These are phyloP conservation scores for Licmophora abbreviata DNA, from an alignment of 108 stramenopile species.

Conservation along the genomic window DNA sequence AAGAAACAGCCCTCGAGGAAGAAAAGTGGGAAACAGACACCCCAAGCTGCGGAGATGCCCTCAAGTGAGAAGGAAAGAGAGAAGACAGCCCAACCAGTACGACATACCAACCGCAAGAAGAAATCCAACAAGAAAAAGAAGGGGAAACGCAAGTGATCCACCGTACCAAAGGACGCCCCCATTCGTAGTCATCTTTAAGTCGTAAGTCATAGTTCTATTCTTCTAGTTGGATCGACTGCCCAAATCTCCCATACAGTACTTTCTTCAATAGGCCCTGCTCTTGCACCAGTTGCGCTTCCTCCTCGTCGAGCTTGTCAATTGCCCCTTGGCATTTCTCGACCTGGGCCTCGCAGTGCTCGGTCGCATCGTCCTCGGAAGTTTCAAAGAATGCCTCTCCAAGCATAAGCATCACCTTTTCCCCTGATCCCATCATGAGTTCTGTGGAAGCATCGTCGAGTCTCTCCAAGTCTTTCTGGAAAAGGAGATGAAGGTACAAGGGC, in stretches of 20 bases:
- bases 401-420: slow-evolving; percentile 59
- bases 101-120: neutral
- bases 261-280: slow-evolving; percentile 72
- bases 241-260: slow-evolving; percentile 83
- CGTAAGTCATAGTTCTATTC: slow-evolving; percentile 25
- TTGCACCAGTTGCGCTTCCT: slow-evolving; percentile 60
- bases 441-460: slow-evolving; percentile 90
- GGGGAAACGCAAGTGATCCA: neutral
- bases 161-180: neutral
- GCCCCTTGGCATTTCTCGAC: slow-evolving; percentile 65
- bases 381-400: slow-evolving; percentile 86
- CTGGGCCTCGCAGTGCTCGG: slow-evolving; percentile 76
- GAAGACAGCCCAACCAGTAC: too few relatives aligned
- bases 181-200: neutral
- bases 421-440: slow-evolving; percentile 87
- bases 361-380: slow-evolving; percentile 79
- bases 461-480: slow-evolving; percentile 61
- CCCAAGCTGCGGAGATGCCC: too few relatives aligned
- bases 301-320: slow-evolving; percentile 52
- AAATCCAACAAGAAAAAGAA: neutral
- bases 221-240: slow-evolving; percentile 85
- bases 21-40: too few relatives aligned
- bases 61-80: neutral
- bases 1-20: too few relatives aligned
- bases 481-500: neutral